A percentile compares a stretch with the other conserved stretches of the same genome.
phyloP scores from a whole-genome alignment of 192 early-diverging fungal genomes.

The Podila minutissima region DNA sequence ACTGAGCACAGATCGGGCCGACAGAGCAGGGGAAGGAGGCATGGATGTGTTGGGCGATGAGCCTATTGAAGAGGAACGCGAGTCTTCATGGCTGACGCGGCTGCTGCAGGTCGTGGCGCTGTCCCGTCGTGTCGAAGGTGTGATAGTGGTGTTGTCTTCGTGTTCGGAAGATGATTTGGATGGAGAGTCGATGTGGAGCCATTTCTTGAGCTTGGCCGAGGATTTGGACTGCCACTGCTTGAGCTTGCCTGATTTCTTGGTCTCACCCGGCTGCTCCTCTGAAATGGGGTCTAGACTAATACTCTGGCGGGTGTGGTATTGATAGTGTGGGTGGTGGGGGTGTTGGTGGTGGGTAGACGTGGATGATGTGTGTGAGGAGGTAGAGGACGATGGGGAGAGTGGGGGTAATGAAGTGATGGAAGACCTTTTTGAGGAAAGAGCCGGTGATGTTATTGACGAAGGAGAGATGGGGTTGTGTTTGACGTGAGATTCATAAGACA shows the following conservation, averaged over 20 bases:
- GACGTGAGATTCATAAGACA: background rate
- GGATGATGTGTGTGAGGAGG: background rate
- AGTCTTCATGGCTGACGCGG: background rate
- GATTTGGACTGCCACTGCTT: background rate
- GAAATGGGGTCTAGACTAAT: background rate
- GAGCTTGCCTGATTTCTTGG: background rate
- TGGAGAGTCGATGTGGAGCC: background rate
- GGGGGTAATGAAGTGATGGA: too few species aligned
- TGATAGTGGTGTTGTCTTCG: background rate
- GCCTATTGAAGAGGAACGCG: background rate
- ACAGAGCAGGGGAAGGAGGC: background rate
- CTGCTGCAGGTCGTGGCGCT: background rate
- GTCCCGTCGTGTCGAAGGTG: background rate
- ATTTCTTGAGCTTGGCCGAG: constrained; percentile 4
- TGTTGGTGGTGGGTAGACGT: background rate
- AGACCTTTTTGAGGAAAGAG: too few species aligned
- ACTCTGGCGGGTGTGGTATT: background rate
- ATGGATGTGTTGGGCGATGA: background rate
- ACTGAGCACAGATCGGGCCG: background rate
- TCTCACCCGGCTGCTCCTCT: background rate
- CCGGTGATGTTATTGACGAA: too few species aligned
- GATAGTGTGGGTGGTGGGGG: background rate
- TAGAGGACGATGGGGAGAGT: too few species aligned
- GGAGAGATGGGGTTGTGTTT: constrained; percentile 1
- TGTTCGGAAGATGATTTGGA: background rate